These are phyloP conservation scores for Phylloboletellus chloephorus DNA, from an alignment of 1,284 basidiomycete species.

Conservation along the genomic window DNA sequence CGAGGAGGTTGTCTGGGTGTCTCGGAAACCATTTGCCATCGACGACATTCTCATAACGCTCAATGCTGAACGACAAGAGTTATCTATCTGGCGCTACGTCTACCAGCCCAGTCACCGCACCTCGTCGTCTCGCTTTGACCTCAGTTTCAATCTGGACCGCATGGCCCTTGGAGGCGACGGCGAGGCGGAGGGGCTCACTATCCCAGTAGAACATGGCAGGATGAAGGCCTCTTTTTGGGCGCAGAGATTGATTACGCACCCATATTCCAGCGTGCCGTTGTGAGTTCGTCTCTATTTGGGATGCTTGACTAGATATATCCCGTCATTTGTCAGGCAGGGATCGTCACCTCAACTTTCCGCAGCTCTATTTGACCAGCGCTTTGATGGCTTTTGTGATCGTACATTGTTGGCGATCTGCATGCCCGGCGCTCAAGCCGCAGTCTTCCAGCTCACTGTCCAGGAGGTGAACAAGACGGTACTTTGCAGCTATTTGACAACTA, in stretches of 20 bases:
- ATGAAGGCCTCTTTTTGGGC: constrained; percentile 69
- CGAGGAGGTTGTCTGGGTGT: constrained; percentile 60
- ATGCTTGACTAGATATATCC: constrained; percentile 5
- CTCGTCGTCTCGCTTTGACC: constrained; percentile 50
- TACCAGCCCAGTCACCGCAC: constrained; percentile 43
- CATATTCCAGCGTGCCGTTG: constrained; percentile 47
- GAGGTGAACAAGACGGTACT: constrained; percentile 36
- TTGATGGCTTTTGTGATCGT: constrained; percentile 47
- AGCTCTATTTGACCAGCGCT: constrained; percentile 62
- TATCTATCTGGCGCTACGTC: constrained; percentile 69
- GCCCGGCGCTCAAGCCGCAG: constrained; percentile 42
- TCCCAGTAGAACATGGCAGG: constrained; percentile 49
- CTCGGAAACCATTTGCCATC: constrained; percentile 41
- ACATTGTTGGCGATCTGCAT: constrained; percentile 57
- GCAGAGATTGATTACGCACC: constrained; percentile 50
- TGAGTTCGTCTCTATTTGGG: constrained; percentile 35
- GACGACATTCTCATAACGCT: constrained; percentile 55
- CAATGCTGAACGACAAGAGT: constrained; percentile 42
- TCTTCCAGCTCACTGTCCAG: constrained; percentile 44
- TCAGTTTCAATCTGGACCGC: constrained; percentile 57
- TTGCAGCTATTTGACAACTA: constrained; percentile 36
- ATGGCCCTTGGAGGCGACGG: constrained; percentile 49
- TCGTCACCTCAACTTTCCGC: constrained; percentile 41
- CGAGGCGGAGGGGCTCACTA: constrained; percentile 37
- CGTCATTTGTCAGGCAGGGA: constrained; percentile 13